phyloP scores from a whole-genome alignment of 1,284 basidiomycete genomes.

The Malassezia dermatis region DNA sequence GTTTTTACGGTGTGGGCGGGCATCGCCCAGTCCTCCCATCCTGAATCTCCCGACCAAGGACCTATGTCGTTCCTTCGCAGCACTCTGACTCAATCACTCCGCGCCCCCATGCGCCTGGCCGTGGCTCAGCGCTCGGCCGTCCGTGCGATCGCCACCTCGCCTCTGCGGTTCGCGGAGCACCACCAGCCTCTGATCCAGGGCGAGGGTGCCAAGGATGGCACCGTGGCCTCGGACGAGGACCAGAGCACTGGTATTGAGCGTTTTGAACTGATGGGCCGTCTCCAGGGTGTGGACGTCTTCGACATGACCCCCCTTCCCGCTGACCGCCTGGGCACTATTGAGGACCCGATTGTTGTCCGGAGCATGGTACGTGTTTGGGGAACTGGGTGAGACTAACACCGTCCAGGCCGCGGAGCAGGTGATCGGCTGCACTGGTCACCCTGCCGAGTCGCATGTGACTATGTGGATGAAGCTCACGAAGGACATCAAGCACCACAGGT shows the following conservation, averaged over 20 bases:
- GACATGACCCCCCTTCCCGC: constrained; percentile 77
- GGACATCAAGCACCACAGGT: constrained; percentile 37
- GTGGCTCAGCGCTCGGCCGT: constrained; percentile 17
- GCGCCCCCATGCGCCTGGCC: constrained; percentile 7
- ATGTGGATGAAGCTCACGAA: constrained; percentile 41
- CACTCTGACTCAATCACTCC: constrained; percentile 5
- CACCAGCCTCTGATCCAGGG: constrained; percentile 62
- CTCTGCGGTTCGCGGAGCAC: constrained; percentile 23
- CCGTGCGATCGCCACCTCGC: constrained; percentile 29
- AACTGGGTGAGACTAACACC: neutral
- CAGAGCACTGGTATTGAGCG: constrained; percentile 95
- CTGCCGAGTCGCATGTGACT: constrained; percentile 45
- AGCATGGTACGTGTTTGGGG: constrained; percentile 62
- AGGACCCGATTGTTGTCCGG: constrained; percentile 75
- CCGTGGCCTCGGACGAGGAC: constrained; percentile 69
- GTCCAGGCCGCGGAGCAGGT: constrained; percentile 35
- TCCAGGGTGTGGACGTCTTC: constrained; percentile 82
- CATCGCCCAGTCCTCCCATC: neutral
- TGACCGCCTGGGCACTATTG: constrained; percentile 74
- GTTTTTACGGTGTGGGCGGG: constrained; percentile 1
- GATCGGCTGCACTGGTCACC: constrained; percentile 45
- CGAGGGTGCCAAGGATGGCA: constrained; percentile 62
- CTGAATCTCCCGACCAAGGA: constrained; percentile 12
- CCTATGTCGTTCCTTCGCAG: constrained; percentile 15
- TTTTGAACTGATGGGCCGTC: constrained; percentile 76